Percentiles rank a stretch among this genome's conserved stretches.
Evolutionary conservation across 768 basidiomycete genomes (phyloP).

Genomic region (Suillus fuscotomentosus): DNA sequence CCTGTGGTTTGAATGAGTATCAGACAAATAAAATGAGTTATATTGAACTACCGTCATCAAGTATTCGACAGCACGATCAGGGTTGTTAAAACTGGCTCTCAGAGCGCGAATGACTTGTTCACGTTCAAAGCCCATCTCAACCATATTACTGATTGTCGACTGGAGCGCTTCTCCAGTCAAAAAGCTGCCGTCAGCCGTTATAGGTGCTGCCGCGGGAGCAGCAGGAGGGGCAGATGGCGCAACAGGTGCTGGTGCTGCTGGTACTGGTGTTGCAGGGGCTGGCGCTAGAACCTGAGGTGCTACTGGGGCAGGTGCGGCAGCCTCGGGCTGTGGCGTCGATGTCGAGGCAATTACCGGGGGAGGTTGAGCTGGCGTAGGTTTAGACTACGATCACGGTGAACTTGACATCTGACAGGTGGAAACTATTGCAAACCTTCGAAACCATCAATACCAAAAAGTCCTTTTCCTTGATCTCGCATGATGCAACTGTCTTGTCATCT

Average conservation of each 20-base stretch:
- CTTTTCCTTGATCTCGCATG: conserved; percentile 94
- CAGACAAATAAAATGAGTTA: conserved; percentile 5
- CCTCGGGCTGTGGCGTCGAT: conserved; percentile 25
- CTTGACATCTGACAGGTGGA: conserved; percentile 5
- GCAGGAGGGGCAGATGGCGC: conserved; percentile 29
- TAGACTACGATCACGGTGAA: conserved; percentile 42
- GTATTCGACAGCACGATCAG: conserved; percentile 98
- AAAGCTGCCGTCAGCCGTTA: conserved; percentile 59
- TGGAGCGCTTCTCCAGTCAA: conserved; percentile 77
- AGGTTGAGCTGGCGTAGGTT: conserved; percentile 41
- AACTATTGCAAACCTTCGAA: conserved; percentile 67
- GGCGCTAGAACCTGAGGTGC: conserved; percentile 32
- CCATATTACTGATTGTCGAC: conserved; percentile 75
- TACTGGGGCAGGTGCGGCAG: conserved; percentile 31
- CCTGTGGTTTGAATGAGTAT: conserved; percentile 43
- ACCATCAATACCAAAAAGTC: conserved; percentile 99
- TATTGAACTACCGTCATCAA: conserved; percentile 75
- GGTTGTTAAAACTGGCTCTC: conserved; percentile 95
- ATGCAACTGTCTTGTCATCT: conserved; percentile 85
- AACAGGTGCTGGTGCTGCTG: conserved; percentile 31
- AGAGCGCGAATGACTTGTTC: conserved; percentile 85
- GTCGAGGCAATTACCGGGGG: conserved; percentile 31
- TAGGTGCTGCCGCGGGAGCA: conserved; percentile 27
- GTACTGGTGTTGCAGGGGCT: conserved; percentile 28
- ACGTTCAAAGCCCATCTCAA: conserved; percentile 91